Percentiles rank a stretch among this genome's conserved stretches.
Conservation (phyloP, 371 early-diverging fungal species). For the Apophysomyces trapeziformis region DNA sequence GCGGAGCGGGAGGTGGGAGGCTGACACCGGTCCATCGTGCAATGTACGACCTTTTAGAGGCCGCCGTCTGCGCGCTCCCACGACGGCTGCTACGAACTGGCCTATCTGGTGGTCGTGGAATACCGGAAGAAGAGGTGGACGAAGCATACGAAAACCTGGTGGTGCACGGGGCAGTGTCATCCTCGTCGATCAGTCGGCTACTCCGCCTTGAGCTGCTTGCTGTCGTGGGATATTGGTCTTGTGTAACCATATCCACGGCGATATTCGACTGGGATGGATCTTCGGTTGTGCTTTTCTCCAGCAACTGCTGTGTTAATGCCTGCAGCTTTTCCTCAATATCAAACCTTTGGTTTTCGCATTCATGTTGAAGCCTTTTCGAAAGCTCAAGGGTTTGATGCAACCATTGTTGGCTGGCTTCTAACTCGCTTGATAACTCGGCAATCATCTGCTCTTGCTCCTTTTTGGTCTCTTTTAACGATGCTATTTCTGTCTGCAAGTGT, state of each 20-base stretch:
- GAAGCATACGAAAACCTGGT: not conserved
- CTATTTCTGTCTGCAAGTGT: slow-evolving; percentile 8
- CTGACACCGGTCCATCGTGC: slow-evolving; percentile 24
- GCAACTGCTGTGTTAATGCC: slow-evolving; percentile 17
- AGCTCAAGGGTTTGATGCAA: slow-evolving; percentile 5
- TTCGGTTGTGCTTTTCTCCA: slow-evolving; percentile 18
- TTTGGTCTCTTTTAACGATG: slow-evolving; percentile 15
- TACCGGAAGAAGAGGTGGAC: not conserved
- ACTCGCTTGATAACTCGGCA: slow-evolving; percentile 9
- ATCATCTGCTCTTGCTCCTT: slow-evolving; percentile 16
- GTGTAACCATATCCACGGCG: not conserved
- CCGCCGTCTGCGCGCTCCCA: slow-evolving; percentile 14
- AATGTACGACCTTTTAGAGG: slow-evolving; percentile 13
- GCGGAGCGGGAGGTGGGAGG: slow-evolving; percentile 28
- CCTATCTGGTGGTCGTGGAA: slow-evolving; percentile 13
- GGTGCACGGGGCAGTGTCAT: not conserved
- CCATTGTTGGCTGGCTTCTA: slow-evolving; percentile 13
- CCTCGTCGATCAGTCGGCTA: not conserved
- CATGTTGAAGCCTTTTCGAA: not conserved
- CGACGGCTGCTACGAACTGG: slow-evolving; percentile 23
- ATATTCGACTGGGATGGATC: not conserved
- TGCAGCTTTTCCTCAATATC: slow-evolving; percentile 27
- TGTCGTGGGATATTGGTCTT: not conserved
- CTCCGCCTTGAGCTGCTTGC: not conserved
- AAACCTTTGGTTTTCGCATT: slow-evolving; percentile 18